Conservation (phyloP, 2,329 filamentous ascomycete species). For the Cytospora piceae region DNA sequence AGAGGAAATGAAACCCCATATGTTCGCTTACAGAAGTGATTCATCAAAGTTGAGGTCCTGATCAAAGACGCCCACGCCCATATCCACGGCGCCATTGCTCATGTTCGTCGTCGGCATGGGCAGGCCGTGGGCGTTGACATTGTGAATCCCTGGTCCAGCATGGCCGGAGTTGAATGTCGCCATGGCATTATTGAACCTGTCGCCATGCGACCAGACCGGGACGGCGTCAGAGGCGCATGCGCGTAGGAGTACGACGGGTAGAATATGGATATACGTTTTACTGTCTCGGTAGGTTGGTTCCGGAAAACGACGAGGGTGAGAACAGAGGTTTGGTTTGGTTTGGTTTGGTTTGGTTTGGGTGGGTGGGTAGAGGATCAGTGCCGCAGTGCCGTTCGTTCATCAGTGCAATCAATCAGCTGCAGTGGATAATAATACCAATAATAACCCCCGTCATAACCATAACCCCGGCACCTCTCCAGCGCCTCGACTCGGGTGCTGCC, state of each 20-base stretch:
- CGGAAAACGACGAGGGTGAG: background rate
- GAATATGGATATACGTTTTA: background rate
- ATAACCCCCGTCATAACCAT: too few relatives aligned
- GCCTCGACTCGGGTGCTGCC: too few relatives aligned
- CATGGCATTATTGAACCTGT: constrained; percentile 54
- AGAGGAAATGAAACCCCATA: background rate
- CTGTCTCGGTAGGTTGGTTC: background rate
- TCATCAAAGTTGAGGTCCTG: constrained; percentile 60
- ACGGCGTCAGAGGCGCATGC: constrained; percentile 12
- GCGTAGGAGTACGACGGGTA: background rate
- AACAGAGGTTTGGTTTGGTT: background rate
- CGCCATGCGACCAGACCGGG: constrained; percentile 28
- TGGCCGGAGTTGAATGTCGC: constrained; percentile 57
- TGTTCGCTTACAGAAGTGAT: constrained; percentile 54
- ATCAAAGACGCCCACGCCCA: constrained; percentile 58
- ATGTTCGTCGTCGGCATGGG: constrained; percentile 20
- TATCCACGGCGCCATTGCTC: constrained; percentile 33
- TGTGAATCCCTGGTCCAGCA: constrained; percentile 41
- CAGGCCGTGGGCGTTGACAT: constrained; percentile 20
- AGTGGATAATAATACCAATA: too few relatives aligned
- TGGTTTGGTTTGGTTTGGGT: too few relatives aligned
- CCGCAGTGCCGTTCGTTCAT: too few relatives aligned
- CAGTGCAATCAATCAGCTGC: too few relatives aligned
- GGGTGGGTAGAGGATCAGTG: too few relatives aligned
- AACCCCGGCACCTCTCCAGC: background rate